Percentiles rank a stretch among this genome's conserved stretches.
Conservation (phyloP, 75 land plant species). For the Cunninghamia lanceolata region DNA sequence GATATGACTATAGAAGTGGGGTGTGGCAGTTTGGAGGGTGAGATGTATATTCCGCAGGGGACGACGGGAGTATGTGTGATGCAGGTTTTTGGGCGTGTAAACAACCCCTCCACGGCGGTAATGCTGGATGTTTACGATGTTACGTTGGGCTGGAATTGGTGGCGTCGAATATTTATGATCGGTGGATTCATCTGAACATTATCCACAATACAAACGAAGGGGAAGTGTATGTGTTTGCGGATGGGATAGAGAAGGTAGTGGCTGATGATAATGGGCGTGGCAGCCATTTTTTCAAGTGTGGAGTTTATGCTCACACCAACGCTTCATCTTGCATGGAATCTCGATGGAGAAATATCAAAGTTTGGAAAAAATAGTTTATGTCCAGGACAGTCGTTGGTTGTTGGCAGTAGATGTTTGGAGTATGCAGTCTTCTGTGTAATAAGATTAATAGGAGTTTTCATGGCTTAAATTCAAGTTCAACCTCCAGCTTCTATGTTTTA, state of each 20-base stretch:
- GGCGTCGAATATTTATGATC: slow-evolving; percentile 8
- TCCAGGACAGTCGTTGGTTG: too few relatives aligned
- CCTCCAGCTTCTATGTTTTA: too few relatives aligned
- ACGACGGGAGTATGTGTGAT: slow-evolving; percentile 28
- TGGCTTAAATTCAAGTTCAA: too few relatives aligned
- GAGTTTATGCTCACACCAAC: slow-evolving; percentile 15
- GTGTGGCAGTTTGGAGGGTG: slow-evolving; percentile 38
- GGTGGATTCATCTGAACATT: too few relatives aligned
- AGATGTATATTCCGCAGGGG: slow-evolving; percentile 19
- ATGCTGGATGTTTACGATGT: slow-evolving; percentile 28
- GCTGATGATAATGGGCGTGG: not conserved
- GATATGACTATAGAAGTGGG: too few relatives aligned
- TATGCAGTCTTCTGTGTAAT: too few relatives aligned
- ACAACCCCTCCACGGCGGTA: slow-evolving; percentile 23
- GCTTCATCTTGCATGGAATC: not conserved
- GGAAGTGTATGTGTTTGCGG: slow-evolving; percentile 7
- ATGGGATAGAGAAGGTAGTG: slow-evolving; percentile 8
- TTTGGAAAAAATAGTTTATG: too few relatives aligned
- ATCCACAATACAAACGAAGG: slow-evolving; percentile 9
- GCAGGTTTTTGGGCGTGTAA: slow-evolving; percentile 27
- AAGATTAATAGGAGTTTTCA: too few relatives aligned
- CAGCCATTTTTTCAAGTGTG: slow-evolving; percentile 35
- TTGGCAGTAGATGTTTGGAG: too few relatives aligned
- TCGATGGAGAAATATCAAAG: too few relatives aligned
- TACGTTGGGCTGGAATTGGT: not conserved